Evolutionary conservation across 768 basidiomycete genomes (phyloP), one percentile per base, ranked within the genome.

Genomic region (Leccinum incarnatum): DNA sequence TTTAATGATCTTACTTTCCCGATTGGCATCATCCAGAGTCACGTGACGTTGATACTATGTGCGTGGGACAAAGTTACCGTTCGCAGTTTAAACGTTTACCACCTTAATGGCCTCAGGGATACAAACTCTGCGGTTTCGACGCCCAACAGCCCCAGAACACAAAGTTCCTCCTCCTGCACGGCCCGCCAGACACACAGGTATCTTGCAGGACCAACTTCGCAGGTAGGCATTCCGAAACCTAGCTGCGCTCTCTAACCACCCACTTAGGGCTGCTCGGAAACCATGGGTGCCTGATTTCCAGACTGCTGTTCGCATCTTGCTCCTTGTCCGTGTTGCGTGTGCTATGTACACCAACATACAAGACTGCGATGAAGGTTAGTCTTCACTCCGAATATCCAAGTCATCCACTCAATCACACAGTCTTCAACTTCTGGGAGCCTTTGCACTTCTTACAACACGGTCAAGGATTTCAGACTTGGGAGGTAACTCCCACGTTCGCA

Each of bases 371-470:
- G 97, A 99, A 84, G 95, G 96, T 94, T 54, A 60, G 67, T 53
- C 34, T 51, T 50, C 45, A 27, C 23, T 32, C 29, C 21, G 40
- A 14, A 14, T 7, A 12, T 36, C 2, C 25, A 53, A 40, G 42
- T 0, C 29, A 47, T 19, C 3, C 17, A 40, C 51, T 57, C 37
- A 59, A 40, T 34, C n/a, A 11, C 12, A 21, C 52, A 99, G 97
- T 97, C 12, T 99, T 87, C 82, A 99, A 99, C 75, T 99, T 97
- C 74, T 98, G 93, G 93, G 97, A 98, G 69, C 97, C 97, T 19
- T 77, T 99, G 15, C 97, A 99, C 75, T 95, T 95, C 69, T 79
- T 97, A 57, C 84, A 88, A 58, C 77, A 86, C 57, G 93, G 93
- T 25, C 80, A 86, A 60, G 97, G 91, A 8, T 98, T 99, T 73